Evolutionary conservation across 805 yeast genomes (phyloP).

Genomic region (Candida coquimbonensis): DNA sequence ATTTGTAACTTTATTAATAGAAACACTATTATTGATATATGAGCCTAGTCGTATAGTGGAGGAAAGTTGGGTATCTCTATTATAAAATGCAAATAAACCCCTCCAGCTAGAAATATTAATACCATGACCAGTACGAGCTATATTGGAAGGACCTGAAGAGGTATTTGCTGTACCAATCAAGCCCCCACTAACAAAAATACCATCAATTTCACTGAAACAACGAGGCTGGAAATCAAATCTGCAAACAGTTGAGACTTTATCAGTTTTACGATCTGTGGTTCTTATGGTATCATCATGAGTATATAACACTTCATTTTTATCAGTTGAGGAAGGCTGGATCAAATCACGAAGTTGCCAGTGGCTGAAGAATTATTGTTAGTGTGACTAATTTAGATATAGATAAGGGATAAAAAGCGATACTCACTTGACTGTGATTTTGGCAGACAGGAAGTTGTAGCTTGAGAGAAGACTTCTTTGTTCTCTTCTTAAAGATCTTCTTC

Average conservation of each 20-base stretch:
- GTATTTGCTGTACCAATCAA: constrained; percentile 33
- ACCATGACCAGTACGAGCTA: no score
- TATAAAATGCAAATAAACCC: constrained; percentile 58
- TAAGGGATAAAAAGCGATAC: constrained; percentile 16
- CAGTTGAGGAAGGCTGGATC: constrained; percentile 41
- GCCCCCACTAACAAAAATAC: constrained; percentile 48
- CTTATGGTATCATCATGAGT: constrained; percentile 51
- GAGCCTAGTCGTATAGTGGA: constrained; percentile 62
- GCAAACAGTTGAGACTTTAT: constrained; percentile 30
- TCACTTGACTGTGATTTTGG: constrained; percentile 30
- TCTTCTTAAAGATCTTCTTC: constrained; percentile 7
- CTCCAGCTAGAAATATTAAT: constrained; percentile 34
- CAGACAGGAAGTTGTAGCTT: constrained; percentile 21
- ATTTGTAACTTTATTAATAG: constrained; percentile 38
- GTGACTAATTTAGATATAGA: constrained; percentile 2
- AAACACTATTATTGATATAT: constrained; percentile 76
- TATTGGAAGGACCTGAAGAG: background rate
- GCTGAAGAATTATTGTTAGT: constrained; percentile 5
- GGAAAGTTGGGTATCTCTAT: constrained; percentile 39
- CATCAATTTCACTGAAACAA: constrained; percentile 56
- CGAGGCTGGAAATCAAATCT: constrained; percentile 61
- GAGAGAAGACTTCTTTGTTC: constrained; percentile 13
- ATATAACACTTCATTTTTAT: constrained; percentile 44
- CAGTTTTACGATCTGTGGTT: constrained; percentile 33
- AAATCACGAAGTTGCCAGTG: constrained; percentile 85